A percentile compares a stretch with the other conserved stretches of the same genome.
Evolutionary conservation across 2,329 filamentous ascomycete species (phyloP).

Genomic region (Penicillium aurantiogriseum): DNA sequence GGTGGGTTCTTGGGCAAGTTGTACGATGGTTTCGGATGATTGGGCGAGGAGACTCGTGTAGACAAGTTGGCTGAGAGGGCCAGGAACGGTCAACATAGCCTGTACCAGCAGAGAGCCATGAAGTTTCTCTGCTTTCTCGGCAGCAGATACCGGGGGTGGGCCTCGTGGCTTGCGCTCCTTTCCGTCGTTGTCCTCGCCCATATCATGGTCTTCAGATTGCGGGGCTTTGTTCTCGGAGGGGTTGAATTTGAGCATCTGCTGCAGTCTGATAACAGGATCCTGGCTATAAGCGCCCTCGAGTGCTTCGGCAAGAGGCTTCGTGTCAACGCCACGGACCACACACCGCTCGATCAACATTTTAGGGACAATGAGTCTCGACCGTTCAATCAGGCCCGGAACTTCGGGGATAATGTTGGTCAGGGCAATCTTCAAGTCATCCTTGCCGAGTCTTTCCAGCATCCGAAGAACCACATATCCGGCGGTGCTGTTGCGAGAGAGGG

Average conservation of each 20-base stretch:
- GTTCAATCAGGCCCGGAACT: constrained; percentile 69
- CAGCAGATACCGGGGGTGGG: constrained; percentile 35
- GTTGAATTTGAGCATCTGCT: constrained; percentile 59
- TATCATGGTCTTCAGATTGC: constrained; percentile 38
- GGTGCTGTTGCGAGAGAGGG: constrained; percentile 82
- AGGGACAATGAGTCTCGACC: constrained; percentile 74
- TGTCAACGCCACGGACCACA: constrained; percentile 62
- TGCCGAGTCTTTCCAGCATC: constrained; percentile 78
- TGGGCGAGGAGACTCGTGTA: constrained; percentile 69
- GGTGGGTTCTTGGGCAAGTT: constrained; percentile 63
- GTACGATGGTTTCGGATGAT: constrained; percentile 55
- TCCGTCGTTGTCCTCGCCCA: constrained; percentile 51
- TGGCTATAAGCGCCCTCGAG: constrained; percentile 59
- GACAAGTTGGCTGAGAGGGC: constrained; percentile 66
- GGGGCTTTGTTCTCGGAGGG: constrained; percentile 8
- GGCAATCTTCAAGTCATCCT: constrained; percentile 76
- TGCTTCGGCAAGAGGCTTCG: constrained; percentile 54
- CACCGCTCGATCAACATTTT: constrained; percentile 82
- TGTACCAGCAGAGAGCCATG: constrained; percentile 83
- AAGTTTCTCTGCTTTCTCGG: constrained; percentile 60
- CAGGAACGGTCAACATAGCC: constrained; percentile 72
- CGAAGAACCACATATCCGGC: constrained; percentile 83
- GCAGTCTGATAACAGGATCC: constrained; percentile 52
- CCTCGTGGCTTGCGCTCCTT: constrained; percentile 14
- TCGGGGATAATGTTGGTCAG: constrained; percentile 70